phyloP scores from a whole-genome alignment of 208 protist species.

The Leishmania tarentolae region DNA sequence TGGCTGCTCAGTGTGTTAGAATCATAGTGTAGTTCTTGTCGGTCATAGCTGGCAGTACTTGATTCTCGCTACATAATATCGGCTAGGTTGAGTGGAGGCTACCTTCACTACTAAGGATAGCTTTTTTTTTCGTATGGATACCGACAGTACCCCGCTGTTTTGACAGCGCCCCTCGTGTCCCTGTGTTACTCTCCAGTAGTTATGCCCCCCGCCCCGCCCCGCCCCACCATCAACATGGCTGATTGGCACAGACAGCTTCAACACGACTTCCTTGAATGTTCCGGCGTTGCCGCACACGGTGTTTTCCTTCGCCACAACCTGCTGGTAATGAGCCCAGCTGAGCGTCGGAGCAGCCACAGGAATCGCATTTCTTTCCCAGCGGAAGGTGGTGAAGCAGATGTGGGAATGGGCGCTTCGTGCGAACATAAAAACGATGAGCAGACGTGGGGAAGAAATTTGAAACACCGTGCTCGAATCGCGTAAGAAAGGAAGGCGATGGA shows the following conservation, averaged over 20 bases:
- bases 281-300: conserved; percentile 27
- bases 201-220: too few species aligned
- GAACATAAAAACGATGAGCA: neutral
- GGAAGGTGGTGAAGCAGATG: neutral
- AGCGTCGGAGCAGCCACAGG: neutral
- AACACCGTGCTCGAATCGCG: neutral
- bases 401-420: neutral
- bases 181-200: neutral
- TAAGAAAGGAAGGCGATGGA: neutral
- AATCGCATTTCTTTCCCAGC: too few species aligned
- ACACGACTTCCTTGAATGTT: conserved; percentile 31
- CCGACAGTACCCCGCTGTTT: neutral
- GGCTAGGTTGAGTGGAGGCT: neutral
- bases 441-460: neutral
- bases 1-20: conserved; percentile 1
- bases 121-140: neutral
- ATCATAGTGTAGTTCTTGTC: conserved; percentile 23
- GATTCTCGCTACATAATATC: neutral
- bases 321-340: neutral
- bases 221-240: conserved; percentile 33
- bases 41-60: conserved; percentile 6
- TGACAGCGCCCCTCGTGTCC: neutral
- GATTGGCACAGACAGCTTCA: conserved; percentile 33
- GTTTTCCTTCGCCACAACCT: conserved; percentile 20
- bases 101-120: neutral